Percentiles rank a stretch among this genome's conserved stretches.
Conservation (phyloP, 78 protist genomes). For the Dictyostelium capitatum region DNA sequence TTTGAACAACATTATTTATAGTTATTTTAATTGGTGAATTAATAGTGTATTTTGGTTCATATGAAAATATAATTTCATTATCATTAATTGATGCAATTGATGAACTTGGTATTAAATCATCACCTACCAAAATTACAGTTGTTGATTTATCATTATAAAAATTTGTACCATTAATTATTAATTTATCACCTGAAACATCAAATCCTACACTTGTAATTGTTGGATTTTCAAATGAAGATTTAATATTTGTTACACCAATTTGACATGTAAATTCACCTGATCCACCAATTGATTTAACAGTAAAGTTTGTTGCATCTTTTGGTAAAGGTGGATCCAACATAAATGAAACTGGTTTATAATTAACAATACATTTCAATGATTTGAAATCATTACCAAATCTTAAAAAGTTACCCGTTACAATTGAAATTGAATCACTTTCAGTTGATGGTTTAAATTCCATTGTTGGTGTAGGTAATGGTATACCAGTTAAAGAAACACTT, state of each 20-base stretch:
- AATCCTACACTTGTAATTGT: background rate
- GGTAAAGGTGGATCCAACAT: background rate
- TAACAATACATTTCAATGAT: background rate
- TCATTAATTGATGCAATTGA: background rate
- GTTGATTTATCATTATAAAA: background rate
- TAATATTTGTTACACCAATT: background rate
- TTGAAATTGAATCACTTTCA: background rate
- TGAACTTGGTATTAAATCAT: background rate
- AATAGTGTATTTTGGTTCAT: background rate
- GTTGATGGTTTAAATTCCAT: background rate
- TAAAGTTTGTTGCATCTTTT: slow-evolving; percentile 4
- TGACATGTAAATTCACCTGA: background rate
- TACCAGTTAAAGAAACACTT: background rate
- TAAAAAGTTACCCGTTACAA: background rate
- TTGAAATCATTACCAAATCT: background rate
- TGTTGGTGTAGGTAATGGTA: background rate
- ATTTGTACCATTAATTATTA: background rate
- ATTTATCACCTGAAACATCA: background rate
- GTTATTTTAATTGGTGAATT: background rate
- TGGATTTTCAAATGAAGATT: background rate
- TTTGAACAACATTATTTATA: background rate
- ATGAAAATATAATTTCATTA: background rate
- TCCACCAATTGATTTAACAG: background rate
- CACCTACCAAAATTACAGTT: background rate
- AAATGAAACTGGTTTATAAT: background rate